phyloP scores from a whole-genome alignment of 495 filamentous ascomycete genomes.

The Xylaria acuta region DNA sequence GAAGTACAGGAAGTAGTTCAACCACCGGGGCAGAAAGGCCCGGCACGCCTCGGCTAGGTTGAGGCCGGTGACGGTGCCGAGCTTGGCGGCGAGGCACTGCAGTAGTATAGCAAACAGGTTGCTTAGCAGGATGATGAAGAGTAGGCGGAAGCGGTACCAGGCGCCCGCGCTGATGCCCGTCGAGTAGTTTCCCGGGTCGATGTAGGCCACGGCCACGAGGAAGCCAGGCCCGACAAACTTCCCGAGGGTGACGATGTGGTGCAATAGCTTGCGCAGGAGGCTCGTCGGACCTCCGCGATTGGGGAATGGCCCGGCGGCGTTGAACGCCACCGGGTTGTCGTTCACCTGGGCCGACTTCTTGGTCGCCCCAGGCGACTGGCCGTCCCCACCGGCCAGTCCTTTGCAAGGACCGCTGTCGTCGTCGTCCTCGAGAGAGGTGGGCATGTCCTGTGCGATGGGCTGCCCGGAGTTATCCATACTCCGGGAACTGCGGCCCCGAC shows the following conservation, averaged over 20 bases:
- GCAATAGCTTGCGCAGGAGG: conserved; percentile 36
- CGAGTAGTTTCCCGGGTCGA: conserved; percentile 86
- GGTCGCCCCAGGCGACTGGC: conserved; percentile 16
- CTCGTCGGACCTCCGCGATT: conserved; percentile 25
- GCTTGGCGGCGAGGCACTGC: conserved; percentile 81
- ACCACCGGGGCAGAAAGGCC: conserved; percentile 76
- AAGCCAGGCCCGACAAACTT: conserved; percentile 89
- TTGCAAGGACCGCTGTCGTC: conserved; percentile 30
- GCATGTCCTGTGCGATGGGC: conserved; percentile 26
- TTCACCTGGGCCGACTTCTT: conserved; percentile 22
- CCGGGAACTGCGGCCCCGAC: conserved; percentile 25
- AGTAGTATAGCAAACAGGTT: conserved; percentile 86
- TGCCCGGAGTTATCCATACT: conserved; percentile 39
- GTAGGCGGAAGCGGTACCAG: conserved; percentile 66
- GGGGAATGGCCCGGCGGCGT: conserved; percentile 4
- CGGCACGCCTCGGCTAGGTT: conserved; percentile 82
- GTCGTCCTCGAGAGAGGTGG: conserved; percentile 26
- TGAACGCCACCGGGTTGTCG: conserved; percentile 18
- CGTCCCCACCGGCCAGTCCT: conserved; percentile 28
- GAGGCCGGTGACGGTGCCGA: conserved; percentile 84
- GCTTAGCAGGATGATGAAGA: conserved; percentile 82
- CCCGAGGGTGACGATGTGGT: conserved; percentile 64
- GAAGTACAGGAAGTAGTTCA: conserved; percentile 75
- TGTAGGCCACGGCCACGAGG: conserved; percentile 75
- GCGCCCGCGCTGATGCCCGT: conserved; percentile 81